Conservation (phyloP, 1,284 basidiomycete species). For the Ceratorhiza oryzae-sativae region DNA sequence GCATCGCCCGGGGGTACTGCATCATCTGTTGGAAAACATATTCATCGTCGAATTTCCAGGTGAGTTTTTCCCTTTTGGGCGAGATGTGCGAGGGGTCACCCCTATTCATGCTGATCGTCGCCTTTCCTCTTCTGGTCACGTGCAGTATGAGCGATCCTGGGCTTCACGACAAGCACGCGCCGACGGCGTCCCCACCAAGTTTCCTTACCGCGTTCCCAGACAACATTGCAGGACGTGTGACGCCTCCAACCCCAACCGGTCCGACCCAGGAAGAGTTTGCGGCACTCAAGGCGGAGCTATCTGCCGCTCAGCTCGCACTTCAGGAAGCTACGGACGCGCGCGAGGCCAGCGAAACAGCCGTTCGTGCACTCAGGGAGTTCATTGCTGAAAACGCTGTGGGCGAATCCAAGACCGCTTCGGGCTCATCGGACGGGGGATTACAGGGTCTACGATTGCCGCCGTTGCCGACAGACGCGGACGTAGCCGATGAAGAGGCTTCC, state of each 20-base stretch:
- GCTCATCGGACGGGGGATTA: constrained; percentile 42
- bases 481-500: constrained; percentile 47
- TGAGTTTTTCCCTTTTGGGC: background rate
- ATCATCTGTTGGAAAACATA: constrained; percentile 53
- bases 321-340: constrained; percentile 80
- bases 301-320: constrained; percentile 69
- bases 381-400: constrained; percentile 78
- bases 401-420: constrained; percentile 44
- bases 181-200: constrained; percentile 9
- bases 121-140: constrained; percentile 2
- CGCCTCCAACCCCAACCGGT: constrained; percentile 9
- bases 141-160: constrained; percentile 43
- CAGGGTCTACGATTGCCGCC: constrained; percentile 61
- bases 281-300: constrained; percentile 70
- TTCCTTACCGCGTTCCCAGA: constrained; percentile 33
- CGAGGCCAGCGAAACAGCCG: constrained; percentile 86
- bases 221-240: constrained; percentile 1
- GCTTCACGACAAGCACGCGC: background rate
- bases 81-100: constrained; percentile 19
- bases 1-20: constrained; percentile 65
- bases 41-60: constrained; percentile 66
- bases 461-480: constrained; percentile 62
- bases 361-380: constrained; percentile 81
- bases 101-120: constrained; percentile 35
- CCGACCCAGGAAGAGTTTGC: constrained; percentile 56